Conservation (phyloP, 148 eudicot species). For the Rhododendron molle region DNA sequence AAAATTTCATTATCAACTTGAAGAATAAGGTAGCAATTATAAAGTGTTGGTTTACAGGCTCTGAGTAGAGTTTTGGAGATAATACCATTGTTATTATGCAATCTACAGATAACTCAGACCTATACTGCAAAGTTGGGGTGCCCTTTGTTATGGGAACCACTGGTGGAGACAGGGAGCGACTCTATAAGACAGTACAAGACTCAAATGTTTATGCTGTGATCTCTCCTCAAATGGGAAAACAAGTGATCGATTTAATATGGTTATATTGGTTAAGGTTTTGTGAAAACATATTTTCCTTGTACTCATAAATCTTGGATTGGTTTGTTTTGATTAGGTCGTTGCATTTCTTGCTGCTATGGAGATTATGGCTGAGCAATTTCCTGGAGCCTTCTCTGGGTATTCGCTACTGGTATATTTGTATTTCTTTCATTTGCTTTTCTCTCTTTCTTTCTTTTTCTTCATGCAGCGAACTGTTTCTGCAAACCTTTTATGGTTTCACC, state of each 20-base stretch:
- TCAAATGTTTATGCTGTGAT: slow-evolving; percentile 80
- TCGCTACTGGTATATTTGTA: slow-evolving; percentile 44
- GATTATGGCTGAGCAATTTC: slow-evolving; percentile 89
- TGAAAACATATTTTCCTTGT: not conserved
- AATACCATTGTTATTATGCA: not conserved
- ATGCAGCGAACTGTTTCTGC: not conserved
- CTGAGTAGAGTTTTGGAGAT: not conserved
- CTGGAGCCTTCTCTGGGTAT: slow-evolving; percentile 91
- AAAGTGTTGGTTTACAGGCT: not conserved
- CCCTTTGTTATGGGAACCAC: slow-evolving; percentile 99
- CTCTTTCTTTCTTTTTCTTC: not conserved
- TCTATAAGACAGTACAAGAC: slow-evolving; percentile 66
- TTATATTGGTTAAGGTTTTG: slow-evolving; percentile 5
- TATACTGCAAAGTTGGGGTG: slow-evolving; percentile 86
- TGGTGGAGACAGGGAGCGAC: slow-evolving; percentile 88
- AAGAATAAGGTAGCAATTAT: not conserved
- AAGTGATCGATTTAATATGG: slow-evolving; percentile 33
- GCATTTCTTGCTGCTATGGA: slow-evolving; percentile 99
- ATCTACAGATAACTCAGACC: slow-evolving; percentile 70
- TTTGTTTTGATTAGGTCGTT: slow-evolving; percentile 56
- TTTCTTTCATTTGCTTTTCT: not conserved
- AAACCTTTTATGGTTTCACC: not conserved
- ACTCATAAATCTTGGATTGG: not conserved
- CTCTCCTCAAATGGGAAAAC: slow-evolving; percentile 99
- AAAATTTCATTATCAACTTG: not conserved